phyloP scores from a whole-genome alignment of 169 alveolate species.

The Hepatocystis sp. region DNA sequence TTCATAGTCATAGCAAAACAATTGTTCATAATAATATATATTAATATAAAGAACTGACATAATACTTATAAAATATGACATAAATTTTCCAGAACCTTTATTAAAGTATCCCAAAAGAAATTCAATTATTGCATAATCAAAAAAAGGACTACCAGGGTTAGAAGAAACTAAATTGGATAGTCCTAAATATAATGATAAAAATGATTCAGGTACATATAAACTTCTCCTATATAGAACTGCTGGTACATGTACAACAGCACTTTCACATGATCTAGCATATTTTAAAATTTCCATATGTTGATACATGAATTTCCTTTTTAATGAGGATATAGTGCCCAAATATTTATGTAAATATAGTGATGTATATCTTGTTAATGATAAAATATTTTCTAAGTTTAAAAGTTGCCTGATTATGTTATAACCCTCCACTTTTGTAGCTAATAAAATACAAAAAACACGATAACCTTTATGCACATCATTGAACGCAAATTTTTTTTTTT shows the following conservation, averaged over 20 bases:
- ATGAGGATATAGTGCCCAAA: conserved; percentile 32
- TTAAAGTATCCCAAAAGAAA: conserved; percentile 41
- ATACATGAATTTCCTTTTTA: conserved; percentile 30
- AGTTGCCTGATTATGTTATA: conserved; percentile 60
- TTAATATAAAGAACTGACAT: conserved; percentile 41
- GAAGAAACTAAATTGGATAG: conserved; percentile 72
- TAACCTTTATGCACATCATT: conserved; percentile 32
- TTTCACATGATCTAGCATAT: conserved; percentile 47
- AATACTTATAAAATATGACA: conserved; percentile 38
- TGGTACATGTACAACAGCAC: conserved; percentile 52
- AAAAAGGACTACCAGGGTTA: conserved; percentile 71
- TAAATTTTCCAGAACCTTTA: conserved; percentile 49
- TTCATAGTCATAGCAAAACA: conserved; percentile 23
- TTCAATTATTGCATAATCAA: conserved; percentile 58
- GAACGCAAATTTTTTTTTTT: neutral
- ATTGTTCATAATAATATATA: conserved; percentile 65
- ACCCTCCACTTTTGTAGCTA: conserved; percentile 41
- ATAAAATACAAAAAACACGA: conserved; percentile 36
- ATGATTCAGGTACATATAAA: conserved; percentile 56
- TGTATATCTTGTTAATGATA: conserved; percentile 69
- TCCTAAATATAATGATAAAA: conserved; percentile 72
- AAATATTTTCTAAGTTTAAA: conserved; percentile 51
- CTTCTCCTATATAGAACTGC: conserved; percentile 60
- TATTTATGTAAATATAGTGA: conserved; percentile 71
- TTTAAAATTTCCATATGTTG: conserved; percentile 5